Percentiles rank a stretch among this genome's conserved stretches.
Conservation (phyloP, 176 grass and related monocot species). For the Musa beccarii region DNA sequence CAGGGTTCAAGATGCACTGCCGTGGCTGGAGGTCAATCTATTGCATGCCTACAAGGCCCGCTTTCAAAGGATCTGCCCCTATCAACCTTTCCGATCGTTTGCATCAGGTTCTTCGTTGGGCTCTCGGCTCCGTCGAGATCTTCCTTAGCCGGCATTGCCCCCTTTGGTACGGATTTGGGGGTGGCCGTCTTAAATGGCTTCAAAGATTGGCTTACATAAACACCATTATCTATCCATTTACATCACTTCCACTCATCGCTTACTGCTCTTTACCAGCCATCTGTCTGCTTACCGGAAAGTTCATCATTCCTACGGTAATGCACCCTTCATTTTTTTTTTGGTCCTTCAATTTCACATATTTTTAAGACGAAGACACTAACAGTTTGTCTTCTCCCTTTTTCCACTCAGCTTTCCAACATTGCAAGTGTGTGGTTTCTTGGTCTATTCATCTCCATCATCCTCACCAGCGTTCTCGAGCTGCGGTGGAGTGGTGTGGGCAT, state of each 20-base stretch:
- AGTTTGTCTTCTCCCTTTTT: neutral
- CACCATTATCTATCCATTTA: slow-evolving; percentile 92
- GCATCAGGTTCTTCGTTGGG: slow-evolving; percentile 96
- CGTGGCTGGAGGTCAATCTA: slow-evolving; percentile 97
- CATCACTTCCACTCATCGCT: slow-evolving; percentile 72
- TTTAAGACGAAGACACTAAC: neutral
- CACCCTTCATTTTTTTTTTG: neutral
- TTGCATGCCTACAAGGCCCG: slow-evolving; percentile 80
- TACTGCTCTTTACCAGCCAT: slow-evolving; percentile 84
- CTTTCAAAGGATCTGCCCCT: slow-evolving; percentile 93
- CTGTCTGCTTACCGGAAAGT: slow-evolving; percentile 82
- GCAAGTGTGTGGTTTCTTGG: slow-evolving; percentile 88
- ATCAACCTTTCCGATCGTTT: slow-evolving; percentile 96
- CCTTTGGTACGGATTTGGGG: slow-evolving; percentile 77
- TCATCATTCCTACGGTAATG: slow-evolving; percentile 80
- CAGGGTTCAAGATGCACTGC: slow-evolving; percentile 95
- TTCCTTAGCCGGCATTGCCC: slow-evolving; percentile 89
- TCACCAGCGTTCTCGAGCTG: slow-evolving; percentile 80
- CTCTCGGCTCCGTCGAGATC: slow-evolving; percentile 86
- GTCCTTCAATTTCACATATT: neutral
- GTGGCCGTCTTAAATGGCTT: slow-evolving; percentile 82
- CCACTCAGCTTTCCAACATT: slow-evolving; percentile 60
- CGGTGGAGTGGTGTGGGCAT: slow-evolving; percentile 93
- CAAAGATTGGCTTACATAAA: slow-evolving; percentile 96
- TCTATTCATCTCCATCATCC: slow-evolving; percentile 84